Percentiles rank a stretch among this genome's conserved stretches.
Evolutionary conservation across 2,329 filamentous ascomycete genomes (phyloP).

Genomic region (Aspergillus ustus): DNA sequence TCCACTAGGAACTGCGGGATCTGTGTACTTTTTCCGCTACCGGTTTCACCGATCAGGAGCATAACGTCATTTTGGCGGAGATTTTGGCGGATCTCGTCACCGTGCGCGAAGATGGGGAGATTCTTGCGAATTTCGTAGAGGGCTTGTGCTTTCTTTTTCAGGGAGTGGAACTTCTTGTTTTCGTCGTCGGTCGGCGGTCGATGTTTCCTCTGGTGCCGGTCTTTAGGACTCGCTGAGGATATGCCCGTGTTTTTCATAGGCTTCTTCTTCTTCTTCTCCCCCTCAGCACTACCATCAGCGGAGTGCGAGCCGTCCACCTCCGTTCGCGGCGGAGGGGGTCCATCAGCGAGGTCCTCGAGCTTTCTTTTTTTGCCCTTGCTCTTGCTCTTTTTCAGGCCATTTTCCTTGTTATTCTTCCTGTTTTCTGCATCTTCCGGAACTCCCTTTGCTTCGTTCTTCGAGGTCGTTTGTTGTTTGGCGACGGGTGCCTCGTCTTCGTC

Average conservation of each 20-base stretch:
- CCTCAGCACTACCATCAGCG: background rate
- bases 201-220: slow-evolving; percentile 18
- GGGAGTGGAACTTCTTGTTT: slow-evolving; percentile 33
- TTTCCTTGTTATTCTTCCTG: slow-evolving; percentile 14
- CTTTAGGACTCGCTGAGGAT: background rate
- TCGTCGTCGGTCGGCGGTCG: slow-evolving; percentile 7
- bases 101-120: slow-evolving; percentile 80
- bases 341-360: slow-evolving; percentile 5
- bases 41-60: slow-evolving; percentile 89
- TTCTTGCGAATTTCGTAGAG: slow-evolving; percentile 62
- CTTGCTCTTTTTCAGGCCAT: slow-evolving; percentile 25
- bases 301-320: background rate
- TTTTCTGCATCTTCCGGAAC: slow-evolving; percentile 17
- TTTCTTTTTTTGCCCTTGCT: slow-evolving; percentile 18
- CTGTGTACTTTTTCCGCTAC: slow-evolving; percentile 96
- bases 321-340: background rate
- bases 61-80: slow-evolving; percentile 73
- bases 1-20: slow-evolving; percentile 85
- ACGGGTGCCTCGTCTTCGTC: slow-evolving; percentile 37
- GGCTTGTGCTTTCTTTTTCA: slow-evolving; percentile 52
- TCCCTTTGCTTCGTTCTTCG: slow-evolving; percentile 1
- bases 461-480: slow-evolving; percentile 15
- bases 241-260: background rate
- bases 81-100: slow-evolving; percentile 68
- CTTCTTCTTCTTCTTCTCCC: background rate